Evolutionary conservation across 2,329 filamentous ascomycete genomes (phyloP), one percentile per base, ranked within the genome.

Genomic region (Parascedosporium putredinis): DNA sequence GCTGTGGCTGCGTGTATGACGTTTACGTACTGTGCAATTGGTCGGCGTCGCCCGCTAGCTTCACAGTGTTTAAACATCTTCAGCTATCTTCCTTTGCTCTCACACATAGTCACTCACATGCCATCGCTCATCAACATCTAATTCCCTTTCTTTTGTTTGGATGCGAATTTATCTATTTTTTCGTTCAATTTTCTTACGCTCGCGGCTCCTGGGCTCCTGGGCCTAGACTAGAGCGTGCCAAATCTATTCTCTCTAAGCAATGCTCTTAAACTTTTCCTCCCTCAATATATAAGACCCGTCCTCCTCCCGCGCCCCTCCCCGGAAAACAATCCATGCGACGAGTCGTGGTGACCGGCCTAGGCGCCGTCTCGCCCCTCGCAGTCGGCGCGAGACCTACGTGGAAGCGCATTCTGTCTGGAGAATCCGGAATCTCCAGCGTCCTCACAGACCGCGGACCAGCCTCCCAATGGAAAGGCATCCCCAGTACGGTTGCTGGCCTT

Each of bases 301-400:
- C 12, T 20, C 38, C 16, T 20, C 38, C 23, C 14, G 5, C 4
- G n/a, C 38, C 20, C 5, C 18, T 20, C 23, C 20, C 12, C 23
- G 2, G 20, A 10, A 42, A 23, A 42, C 10, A 8, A 42, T 16
- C 16, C 38, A 81, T 81, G 74, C 76, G 81, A 62, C 81, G 86
- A 58, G 87, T 93, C 58, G 88, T 91, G 59, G 83, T 93, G 62
- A 93, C 88, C 49, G 87, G 88, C 60, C 73, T 93, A 46, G 87
- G 88, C 54, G 86, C 85, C 62, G 77, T 93, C 58, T 88, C 86
- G 56, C 90, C 90, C 52, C 73, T 96, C 23, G 90, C 87, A 54
- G 81, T 94, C 52, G 88, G 89, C 54, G 75, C 86, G 55, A 80
- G 79, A 56, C 79, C 72, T 50, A 87, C 87, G 53, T 98, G 93